These are phyloP conservation scores for Hypoxylon sp. DNA, from an alignment of 2,329 filamentous ascomycete species.

Conservation along the genomic window DNA sequence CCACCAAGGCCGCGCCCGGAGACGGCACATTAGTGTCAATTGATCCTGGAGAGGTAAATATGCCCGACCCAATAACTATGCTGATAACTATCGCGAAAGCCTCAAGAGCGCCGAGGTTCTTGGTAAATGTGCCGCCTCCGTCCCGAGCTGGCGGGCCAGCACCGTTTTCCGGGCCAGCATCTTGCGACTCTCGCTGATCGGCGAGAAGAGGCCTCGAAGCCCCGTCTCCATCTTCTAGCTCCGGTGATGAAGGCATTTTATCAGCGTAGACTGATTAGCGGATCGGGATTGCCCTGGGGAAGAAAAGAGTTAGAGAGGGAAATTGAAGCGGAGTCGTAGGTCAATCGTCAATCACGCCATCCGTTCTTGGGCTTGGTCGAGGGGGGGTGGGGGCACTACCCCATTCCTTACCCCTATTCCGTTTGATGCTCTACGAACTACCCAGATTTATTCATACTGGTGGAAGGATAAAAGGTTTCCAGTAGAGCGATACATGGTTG, in stretches of 20 bases:
- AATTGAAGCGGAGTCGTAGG: conserved; percentile 30
- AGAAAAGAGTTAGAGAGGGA: conserved; percentile 14
- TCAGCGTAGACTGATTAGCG: neutral
- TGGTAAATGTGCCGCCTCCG: conserved; percentile 47
- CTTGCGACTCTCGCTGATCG: conserved; percentile 27
- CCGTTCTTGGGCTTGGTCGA: conserved; percentile 4
- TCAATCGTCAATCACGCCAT: conserved; percentile 38
- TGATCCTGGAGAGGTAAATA: conserved; percentile 73
- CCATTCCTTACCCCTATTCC: neutral
- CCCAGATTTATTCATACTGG: too few species aligned
- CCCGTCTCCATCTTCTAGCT: conserved; percentile 34
- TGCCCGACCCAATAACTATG: conserved; percentile 73
- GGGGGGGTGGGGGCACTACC: conserved; percentile 13
- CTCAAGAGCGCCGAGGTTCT: conserved; percentile 49
- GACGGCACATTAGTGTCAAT: conserved; percentile 74
- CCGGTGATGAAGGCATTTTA: conserved; percentile 23
- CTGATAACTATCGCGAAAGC: conserved; percentile 70
- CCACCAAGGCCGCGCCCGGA: conserved; percentile 66
- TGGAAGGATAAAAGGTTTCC: too few species aligned
- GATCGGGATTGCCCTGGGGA: neutral
- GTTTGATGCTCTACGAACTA: neutral
- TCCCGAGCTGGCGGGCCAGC: conserved; percentile 22
- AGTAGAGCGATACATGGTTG: too few species aligned
- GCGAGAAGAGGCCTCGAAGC: conserved; percentile 38
- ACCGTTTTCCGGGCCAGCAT: conserved; percentile 5